phyloP scores from a whole-genome alignment of 2,329 filamentous ascomycete genomes.

The Teratosphaeria viscida region DNA sequence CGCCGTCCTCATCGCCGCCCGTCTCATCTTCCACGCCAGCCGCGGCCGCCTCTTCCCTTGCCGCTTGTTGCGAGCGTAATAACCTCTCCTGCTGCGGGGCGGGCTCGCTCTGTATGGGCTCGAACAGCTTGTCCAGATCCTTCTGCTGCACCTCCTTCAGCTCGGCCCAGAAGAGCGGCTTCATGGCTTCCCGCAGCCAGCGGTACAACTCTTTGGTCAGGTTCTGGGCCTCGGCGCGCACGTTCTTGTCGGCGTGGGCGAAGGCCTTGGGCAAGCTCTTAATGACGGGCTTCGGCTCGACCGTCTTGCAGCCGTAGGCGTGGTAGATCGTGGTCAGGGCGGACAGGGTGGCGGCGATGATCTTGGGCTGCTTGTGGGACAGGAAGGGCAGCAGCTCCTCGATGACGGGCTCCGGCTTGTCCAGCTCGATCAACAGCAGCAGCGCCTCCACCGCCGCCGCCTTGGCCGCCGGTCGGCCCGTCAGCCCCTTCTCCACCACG shows the following conservation, averaged over 20 bases:
- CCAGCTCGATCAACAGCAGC: conserved; percentile 80
- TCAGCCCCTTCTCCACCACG: conserved; percentile 87
- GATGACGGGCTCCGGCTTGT: conserved; percentile 72
- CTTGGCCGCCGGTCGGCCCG: conserved; percentile 81
- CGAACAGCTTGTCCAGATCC: conserved; percentile 88
- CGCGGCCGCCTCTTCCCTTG: conserved; percentile 58
- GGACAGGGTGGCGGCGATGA: conserved; percentile 64
- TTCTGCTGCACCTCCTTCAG: conserved; percentile 91
- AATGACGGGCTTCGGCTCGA: conserved; percentile 84
- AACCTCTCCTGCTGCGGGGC: conserved; percentile 83
- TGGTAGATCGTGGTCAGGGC: conserved; percentile 79
- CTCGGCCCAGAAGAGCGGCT: conserved; percentile 93
- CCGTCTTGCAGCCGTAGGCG: conserved; percentile 86
- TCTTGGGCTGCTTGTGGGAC: conserved; percentile 82
- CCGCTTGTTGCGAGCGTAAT: conserved; percentile 79
- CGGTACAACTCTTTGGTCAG: conserved; percentile 89
- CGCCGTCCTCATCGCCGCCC: conserved; percentile 39
- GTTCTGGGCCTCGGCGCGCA: conserved; percentile 84
- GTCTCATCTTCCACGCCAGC: conserved; percentile 41
- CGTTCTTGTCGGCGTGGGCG: conserved; percentile 95
- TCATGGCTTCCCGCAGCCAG: conserved; percentile 96
- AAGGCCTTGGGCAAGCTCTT: conserved; percentile 85
- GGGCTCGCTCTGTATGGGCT: conserved; percentile 80
- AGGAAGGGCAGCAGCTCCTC: conserved; percentile 80
- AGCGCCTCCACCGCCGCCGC: conserved; percentile 76